Evolutionary conservation across 2,329 filamentous ascomycete genomes (phyloP).

Genomic region (Talaromyces pinophilus): DNA sequence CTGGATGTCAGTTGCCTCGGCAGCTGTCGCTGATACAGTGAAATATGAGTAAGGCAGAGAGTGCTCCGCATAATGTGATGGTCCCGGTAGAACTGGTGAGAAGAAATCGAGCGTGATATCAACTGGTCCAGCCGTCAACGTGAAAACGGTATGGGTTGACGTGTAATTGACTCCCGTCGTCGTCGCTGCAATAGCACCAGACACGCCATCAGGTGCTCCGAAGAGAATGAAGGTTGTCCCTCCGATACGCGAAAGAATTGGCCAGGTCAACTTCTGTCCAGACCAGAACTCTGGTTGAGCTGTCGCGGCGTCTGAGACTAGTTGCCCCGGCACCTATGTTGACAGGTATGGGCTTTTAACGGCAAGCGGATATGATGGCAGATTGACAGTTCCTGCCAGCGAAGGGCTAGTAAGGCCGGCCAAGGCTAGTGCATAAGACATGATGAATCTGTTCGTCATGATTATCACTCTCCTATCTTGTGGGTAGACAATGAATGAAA

Average conservation of each 20-base stretch:
- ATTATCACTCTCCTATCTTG: not conserved
- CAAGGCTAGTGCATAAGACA: not conserved
- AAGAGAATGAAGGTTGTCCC: not conserved
- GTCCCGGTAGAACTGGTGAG: too few relatives aligned
- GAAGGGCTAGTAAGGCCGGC: not conserved
- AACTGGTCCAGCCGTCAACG: too few relatives aligned
- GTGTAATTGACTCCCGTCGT: not conserved
- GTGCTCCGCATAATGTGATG: too few relatives aligned
- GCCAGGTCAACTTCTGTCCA: not conserved
- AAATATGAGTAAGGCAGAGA: too few relatives aligned
- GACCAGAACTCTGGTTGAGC: not conserved
- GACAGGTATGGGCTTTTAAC: not conserved
- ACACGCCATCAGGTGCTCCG: not conserved
- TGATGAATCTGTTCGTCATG: not conserved
- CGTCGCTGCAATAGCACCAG: not conserved
- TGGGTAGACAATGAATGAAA: not conserved
- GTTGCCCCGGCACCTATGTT: not conserved
- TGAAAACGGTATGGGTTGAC: too few relatives aligned
- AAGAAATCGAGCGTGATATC: too few relatives aligned
- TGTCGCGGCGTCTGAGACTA: not conserved
- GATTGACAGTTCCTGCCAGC: not conserved
- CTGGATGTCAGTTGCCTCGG: too few relatives aligned
- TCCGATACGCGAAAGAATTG: not conserved
- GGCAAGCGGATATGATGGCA: not conserved
- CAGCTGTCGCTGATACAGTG: too few relatives aligned